Percentiles rank a stretch among this genome's conserved stretches.
Conservation (phyloP, 495 filamentous ascomycete genomes). For the Aspergillus diversus region DNA sequence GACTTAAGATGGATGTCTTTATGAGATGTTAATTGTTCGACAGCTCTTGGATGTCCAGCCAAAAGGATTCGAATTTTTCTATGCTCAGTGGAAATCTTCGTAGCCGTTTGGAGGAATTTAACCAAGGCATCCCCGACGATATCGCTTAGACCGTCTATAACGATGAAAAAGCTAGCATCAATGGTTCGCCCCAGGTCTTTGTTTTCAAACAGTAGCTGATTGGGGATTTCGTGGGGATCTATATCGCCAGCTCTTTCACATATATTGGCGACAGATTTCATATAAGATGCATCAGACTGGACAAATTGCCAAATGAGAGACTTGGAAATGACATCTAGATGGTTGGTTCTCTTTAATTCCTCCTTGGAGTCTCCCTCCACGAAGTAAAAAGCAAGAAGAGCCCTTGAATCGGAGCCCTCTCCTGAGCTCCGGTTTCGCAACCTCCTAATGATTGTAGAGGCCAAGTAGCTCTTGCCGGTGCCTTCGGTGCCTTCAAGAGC, state of each 20-base stretch:
- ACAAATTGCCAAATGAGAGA: constrained; percentile 43
- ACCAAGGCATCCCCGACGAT: constrained; percentile 32
- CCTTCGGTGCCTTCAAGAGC: constrained; percentile 38
- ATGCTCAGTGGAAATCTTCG: constrained; percentile 10
- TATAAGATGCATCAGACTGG: constrained; percentile 39
- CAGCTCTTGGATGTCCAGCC: constrained; percentile 22
- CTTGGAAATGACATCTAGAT: constrained; percentile 30
- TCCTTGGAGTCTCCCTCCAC: constrained; percentile 42
- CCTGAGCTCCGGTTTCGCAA: constrained; percentile 33
- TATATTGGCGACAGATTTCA: constrained; percentile 37
- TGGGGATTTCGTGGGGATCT: constrained; percentile 35
- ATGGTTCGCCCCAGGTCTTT: constrained; percentile 29
- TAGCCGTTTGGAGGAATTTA: constrained; percentile 26
- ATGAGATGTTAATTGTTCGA: constrained; percentile 19
- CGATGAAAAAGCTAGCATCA: constrained; percentile 40
- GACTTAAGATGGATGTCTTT: constrained; percentile 18
- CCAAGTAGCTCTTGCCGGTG: constrained; percentile 41
- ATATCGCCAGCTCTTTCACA: constrained; percentile 33
- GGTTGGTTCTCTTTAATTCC: constrained; percentile 22
- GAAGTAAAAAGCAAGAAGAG: constrained; percentile 40
- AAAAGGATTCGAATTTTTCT: constrained; percentile 24
- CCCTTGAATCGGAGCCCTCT: constrained; percentile 32
- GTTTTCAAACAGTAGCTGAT: constrained; percentile 34
- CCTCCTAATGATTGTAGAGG: constrained; percentile 39
- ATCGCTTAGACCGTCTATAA: constrained; percentile 37